Base-by-base conservation (phyloP, 805 yeast genomes). In the Jamesozyma gamospora region DNA sequence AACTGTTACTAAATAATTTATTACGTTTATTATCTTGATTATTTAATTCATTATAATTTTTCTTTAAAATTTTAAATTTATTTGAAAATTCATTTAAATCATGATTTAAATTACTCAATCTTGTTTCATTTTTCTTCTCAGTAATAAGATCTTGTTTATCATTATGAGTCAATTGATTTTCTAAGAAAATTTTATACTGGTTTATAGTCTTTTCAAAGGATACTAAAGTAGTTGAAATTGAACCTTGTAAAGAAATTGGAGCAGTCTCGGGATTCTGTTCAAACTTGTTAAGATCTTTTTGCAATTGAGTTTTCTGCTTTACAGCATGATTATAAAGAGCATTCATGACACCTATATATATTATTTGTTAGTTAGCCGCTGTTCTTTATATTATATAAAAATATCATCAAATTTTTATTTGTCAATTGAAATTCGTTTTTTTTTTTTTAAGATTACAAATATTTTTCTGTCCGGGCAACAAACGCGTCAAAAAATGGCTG, bases 321-420 rank as follows among this genome's bases (percentile, higher is more conserved):
- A 82, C 70, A 8, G 95, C 96, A 60, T 85, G 94, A 63, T 85
- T 90, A 64, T 81, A 86, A 38, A 88, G 68, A 21, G 95, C 79
- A 63, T 87, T 88, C 97, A 21, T 21, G 24, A 21, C 24, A 21
- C 8, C 5, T 21, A 21, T 21, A 21, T 21, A 21, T 21, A 21
- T 21, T n/a, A n/a, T n/a, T n/a, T n/a, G n/a, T n/a, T n/a, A n/a
- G n/a, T n/a, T n/a, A n/a, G n/a, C n/a, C n/a, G n/a, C n/a, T n/a
- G n/a, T n/a, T n/a, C n/a, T n/a, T n/a, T n/a, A n/a, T n/a, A n/a
- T n/a, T n/a, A n/a, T n/a, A n/a, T n/a, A n/a, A n/a, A n/a, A n/a
- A n/a, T n/a, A n/a, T n/a, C n/a, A n/a, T n/a, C n/a, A n/a, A n/a
- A n/a, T n/a, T n/a, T n/a, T n/a, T n/a, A n/a, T n/a, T n/a, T n/a